phyloP scores from a whole-genome alignment of 1,139 yeast genomes.

The Meyerozyma guilliermondii region DNA sequence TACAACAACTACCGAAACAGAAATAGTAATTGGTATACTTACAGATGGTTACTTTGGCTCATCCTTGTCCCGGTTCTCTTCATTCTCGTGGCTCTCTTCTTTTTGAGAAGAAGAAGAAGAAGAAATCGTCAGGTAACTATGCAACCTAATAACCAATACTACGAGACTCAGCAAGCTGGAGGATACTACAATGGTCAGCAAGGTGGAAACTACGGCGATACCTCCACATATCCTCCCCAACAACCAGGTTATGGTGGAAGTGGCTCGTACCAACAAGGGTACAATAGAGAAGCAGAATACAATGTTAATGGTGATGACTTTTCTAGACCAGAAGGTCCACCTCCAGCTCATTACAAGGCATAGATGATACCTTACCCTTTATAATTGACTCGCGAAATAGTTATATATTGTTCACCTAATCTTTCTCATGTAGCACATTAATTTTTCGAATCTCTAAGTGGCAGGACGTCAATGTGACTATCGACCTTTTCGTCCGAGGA shows the following conservation, averaged over 20 bases:
- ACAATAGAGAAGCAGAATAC: conserved; percentile 3
- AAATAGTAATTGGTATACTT: conserved; percentile 7
- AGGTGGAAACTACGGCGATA: background rate
- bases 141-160: conserved; percentile 11
- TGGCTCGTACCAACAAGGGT: conserved; percentile 5
- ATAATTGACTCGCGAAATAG: background rate
- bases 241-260: conserved; percentile 5
- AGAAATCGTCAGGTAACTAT: conserved; percentile 3
- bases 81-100: conserved; percentile 6
- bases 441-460: background rate
- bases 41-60: conserved; percentile 13
- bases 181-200: conserved; percentile 7
- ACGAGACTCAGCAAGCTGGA: conserved; percentile 14
- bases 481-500: background rate
- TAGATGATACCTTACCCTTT: background rate
- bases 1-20: background rate
- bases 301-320: conserved; percentile 10
- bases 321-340: conserved; percentile 19
- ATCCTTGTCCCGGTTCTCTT: conserved; percentile 11
- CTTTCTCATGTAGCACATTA: background rate
- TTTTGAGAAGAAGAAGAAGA: conserved; percentile 11
- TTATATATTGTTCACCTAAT: too few species aligned
- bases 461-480: background rate
- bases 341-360: conserved; percentile 15
- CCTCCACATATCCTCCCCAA: conserved; percentile 2